Conservation (phyloP, 768 basidiomycete species). For the Lepiota subincarnata region DNA sequence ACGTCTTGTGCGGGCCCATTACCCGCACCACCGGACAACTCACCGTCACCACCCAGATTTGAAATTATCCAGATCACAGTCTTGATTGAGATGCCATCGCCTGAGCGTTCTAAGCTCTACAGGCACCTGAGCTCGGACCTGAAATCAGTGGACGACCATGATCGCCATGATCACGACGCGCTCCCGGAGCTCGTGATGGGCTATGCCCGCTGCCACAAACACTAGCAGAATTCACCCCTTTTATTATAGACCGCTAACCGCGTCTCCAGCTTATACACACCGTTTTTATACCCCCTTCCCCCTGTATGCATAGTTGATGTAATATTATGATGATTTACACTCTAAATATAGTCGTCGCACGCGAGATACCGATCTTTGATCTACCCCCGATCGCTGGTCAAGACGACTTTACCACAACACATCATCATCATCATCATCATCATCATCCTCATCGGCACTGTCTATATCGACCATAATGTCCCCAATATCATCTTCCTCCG, state of each 20-base stretch:
- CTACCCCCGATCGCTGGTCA: background rate
- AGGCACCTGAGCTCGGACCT: constrained; percentile 15
- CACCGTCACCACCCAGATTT: constrained; percentile 10
- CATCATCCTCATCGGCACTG: constrained; percentile 13
- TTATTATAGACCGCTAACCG: background rate
- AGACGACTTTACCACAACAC: background rate
- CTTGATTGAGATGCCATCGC: constrained; percentile 54
- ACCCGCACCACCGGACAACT: constrained; percentile 4
- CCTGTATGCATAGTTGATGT: constrained; percentile 7
- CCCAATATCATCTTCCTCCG: too few species aligned
- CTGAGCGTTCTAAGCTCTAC: constrained; percentile 17
- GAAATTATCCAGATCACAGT: constrained; percentile 51
- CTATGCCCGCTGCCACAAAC: constrained; percentile 10
- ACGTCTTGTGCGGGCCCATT: constrained; percentile 6
- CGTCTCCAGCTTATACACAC: background rate
- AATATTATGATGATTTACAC: background rate
- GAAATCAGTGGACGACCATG: constrained; percentile 13
- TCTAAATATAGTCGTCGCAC: background rate
- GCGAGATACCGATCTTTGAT: background rate
- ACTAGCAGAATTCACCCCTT: background rate
- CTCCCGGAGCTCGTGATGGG: constrained; percentile 52
- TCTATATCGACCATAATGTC: too few species aligned
- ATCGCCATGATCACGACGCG: constrained; percentile 25
- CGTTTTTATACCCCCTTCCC: background rate
- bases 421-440: too few species aligned